phyloP scores from a whole-genome alignment of 2,329 filamentous ascomycete genomes.

The Calonectria pseudoturangicola region DNA sequence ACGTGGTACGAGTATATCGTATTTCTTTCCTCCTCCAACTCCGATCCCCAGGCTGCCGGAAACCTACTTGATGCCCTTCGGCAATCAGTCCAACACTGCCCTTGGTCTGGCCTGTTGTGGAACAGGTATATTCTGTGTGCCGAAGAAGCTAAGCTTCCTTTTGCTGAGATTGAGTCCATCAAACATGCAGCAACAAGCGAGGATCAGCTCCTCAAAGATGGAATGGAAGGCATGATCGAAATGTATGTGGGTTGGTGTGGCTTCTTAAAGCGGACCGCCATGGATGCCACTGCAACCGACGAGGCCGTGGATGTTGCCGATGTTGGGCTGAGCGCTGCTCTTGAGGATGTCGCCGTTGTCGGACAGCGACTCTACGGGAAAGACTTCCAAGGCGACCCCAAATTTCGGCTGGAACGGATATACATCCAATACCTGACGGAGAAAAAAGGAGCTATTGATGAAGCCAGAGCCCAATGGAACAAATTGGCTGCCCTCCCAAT shows the following conservation, averaged over 20 bases:
- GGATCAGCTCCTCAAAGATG: slow-evolving; percentile 87
- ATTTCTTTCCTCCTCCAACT: slow-evolving; percentile 75
- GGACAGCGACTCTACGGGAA: slow-evolving; percentile 84
- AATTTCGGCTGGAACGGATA: slow-evolving; percentile 92
- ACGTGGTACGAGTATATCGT: slow-evolving; percentile 91
- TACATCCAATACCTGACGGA: slow-evolving; percentile 94
- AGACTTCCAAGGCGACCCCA: slow-evolving; percentile 88
- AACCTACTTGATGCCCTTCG: slow-evolving; percentile 82
- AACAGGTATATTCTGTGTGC: slow-evolving; percentile 90
- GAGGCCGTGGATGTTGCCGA: slow-evolving; percentile 94
- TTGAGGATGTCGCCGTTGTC: slow-evolving; percentile 90
- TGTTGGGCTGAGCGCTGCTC: slow-evolving; percentile 88
- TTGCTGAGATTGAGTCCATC: slow-evolving; percentile 88
- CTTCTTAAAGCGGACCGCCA: slow-evolving; percentile 90
- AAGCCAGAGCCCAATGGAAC: slow-evolving; percentile 86
- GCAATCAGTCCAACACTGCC: slow-evolving; percentile 91
- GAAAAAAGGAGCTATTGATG: slow-evolving; percentile 84
- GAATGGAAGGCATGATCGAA: slow-evolving; percentile 90
- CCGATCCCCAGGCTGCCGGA: slow-evolving; percentile 61
- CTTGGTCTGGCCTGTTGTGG: slow-evolving; percentile 95
- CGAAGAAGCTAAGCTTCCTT: slow-evolving; percentile 85
- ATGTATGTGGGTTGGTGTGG: slow-evolving; percentile 97
- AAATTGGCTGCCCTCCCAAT: slow-evolving; percentile 78
- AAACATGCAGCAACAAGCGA: slow-evolving; percentile 95
- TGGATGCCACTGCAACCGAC: slow-evolving; percentile 82